Evolutionary conservation across 345 rosid genomes (phyloP).

Genomic region (Bruguiera gymnorhiza): DNA sequence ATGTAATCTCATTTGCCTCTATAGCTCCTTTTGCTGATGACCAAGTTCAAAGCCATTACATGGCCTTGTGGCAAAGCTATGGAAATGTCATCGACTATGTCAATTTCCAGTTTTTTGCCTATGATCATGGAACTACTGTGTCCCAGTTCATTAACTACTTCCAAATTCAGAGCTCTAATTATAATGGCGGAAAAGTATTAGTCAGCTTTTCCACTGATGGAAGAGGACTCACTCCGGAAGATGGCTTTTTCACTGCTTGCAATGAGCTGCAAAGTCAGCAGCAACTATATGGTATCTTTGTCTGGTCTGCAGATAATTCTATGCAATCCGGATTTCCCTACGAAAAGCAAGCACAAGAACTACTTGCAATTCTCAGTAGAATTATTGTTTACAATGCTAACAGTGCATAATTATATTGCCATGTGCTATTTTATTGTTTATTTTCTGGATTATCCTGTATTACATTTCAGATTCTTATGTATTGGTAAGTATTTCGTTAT

Average conservation of each 20-base stretch:
- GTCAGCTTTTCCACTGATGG: conserved; percentile 27
- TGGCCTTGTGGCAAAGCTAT: conserved; percentile 41
- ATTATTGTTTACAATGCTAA: too few relatives aligned
- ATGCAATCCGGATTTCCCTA: conserved; percentile 19
- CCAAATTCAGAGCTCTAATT: conserved; percentile 27
- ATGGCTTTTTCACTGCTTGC: conserved; percentile 44
- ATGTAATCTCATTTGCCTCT: conserved; percentile 35
- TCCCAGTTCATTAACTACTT: conserved; percentile 28
- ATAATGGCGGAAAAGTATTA: conserved; percentile 23
- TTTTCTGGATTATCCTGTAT: too few relatives aligned
- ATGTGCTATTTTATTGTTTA: too few relatives aligned
- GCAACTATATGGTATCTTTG: conserved; percentile 36
- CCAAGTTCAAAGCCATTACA: conserved; percentile 35
- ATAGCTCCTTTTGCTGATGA: conserved; percentile 39
- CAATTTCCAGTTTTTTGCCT: conserved; percentile 44
- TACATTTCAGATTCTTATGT: too few relatives aligned
- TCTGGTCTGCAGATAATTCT: conserved; percentile 47
- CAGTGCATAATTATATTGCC: not conserved
- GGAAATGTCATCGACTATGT: conserved; percentile 34
- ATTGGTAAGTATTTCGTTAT: too few relatives aligned
- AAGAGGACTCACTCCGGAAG: conserved; percentile 29
- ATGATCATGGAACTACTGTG: conserved; percentile 23
- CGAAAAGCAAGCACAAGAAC: conserved; percentile 35
- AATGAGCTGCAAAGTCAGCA: conserved; percentile 21
- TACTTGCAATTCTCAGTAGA: conserved; percentile 27